phyloP scores from a whole-genome alignment of 495 filamentous ascomycete genomes.

The Rostrohypoxylon terebratum region DNA sequence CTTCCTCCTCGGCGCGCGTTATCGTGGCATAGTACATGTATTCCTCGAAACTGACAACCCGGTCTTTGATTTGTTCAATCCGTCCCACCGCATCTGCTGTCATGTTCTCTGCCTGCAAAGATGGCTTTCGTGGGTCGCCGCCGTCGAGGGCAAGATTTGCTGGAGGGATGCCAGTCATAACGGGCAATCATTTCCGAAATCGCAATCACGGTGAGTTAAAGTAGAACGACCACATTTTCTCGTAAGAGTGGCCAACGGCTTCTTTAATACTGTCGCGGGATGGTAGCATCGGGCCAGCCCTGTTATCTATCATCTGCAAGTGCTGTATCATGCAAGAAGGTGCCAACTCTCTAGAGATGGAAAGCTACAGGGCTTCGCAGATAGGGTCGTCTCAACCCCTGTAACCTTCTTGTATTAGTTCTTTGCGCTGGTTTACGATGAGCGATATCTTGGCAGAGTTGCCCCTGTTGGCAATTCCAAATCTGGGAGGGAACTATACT shows the following conservation, averaged over 20 bases:
- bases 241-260: background rate
- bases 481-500: background rate
- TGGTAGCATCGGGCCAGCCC: constrained; percentile 2
- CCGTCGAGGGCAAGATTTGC: constrained; percentile 36
- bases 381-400: constrained; percentile 19
- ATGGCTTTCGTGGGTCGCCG: constrained; percentile 25
- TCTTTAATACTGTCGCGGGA: constrained; percentile 4
- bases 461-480: constrained; percentile 32
- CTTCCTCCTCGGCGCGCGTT: constrained; percentile 58
- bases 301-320: constrained; percentile 18
- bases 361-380: constrained; percentile 12
- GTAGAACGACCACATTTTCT: background rate
- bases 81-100: constrained; percentile 5
- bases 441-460: constrained; percentile 7
- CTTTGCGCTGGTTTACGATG: constrained; percentile 19
- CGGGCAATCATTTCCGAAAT: background rate
- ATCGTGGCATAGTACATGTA: constrained; percentile 63
- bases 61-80: background rate
- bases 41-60: constrained; percentile 58
- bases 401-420: constrained; percentile 37
- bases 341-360: background rate
- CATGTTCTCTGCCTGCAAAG: constrained; percentile 14
- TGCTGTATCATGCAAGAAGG: constrained; percentile 8
- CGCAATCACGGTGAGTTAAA: background rate
- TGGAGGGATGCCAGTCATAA: constrained; percentile 31